These are phyloP conservation scores for Xylariales sp. DNA, from an alignment of 2,329 filamentous ascomycete species.

Conservation along the genomic window DNA sequence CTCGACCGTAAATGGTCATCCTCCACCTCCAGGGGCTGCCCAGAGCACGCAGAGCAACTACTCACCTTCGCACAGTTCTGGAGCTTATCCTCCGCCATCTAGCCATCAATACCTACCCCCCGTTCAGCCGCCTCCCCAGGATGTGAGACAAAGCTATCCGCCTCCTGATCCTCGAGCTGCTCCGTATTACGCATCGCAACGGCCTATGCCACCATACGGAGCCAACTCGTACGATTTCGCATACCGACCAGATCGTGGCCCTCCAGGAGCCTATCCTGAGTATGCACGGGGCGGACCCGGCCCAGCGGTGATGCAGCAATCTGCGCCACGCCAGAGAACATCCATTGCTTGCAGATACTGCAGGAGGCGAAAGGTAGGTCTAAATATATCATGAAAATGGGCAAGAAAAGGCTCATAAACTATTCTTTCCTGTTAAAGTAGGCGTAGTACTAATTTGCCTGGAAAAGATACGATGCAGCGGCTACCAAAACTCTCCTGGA, in stretches of 20 bases:
- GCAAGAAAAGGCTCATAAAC: constrained; percentile 14
- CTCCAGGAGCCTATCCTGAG: constrained; percentile 20
- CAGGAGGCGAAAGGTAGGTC: constrained; percentile 53
- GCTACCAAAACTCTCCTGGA: constrained; percentile 53
- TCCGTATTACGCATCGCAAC: constrained; percentile 16
- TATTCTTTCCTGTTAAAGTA: constrained; percentile 15
- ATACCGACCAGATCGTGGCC: constrained; percentile 26
- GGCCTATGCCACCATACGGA: constrained; percentile 12
- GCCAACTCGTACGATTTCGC: constrained; percentile 22
- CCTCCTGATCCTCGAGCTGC: constrained; percentile 32
- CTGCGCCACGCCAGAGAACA: constrained; percentile 53
- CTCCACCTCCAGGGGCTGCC: constrained; percentile 25
- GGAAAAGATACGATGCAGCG: constrained; percentile 62
- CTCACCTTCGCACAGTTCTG: constrained; percentile 16
- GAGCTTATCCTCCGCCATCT: constrained; percentile 15
- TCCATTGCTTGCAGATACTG: constrained; percentile 59
- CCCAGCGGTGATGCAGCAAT: constrained; percentile 37
- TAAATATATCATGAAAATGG: background rate
- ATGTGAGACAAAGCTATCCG: constrained; percentile 27
- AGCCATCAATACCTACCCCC: constrained; percentile 28
- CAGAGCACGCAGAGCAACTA: constrained; percentile 16
- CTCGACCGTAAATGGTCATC: constrained; percentile 43
- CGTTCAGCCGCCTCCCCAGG: constrained; percentile 28
- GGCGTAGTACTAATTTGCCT: no score
- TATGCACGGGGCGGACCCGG: constrained; percentile 27